Conservation (phyloP, 306 rosid species). For the Acacia confusa region DNA sequence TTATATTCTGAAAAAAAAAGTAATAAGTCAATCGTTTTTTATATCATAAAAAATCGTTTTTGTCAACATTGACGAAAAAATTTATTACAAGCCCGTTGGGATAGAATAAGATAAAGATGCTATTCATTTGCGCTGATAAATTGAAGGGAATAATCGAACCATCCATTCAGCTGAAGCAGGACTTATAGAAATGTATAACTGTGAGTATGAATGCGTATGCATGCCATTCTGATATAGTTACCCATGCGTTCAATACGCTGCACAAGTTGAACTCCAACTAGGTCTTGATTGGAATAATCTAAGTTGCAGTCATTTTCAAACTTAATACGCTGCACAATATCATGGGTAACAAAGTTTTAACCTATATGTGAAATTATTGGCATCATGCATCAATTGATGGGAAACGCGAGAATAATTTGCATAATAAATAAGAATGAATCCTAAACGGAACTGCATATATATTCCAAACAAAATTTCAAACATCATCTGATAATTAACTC, state of each 20-base stretch:
- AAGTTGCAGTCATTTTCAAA: too few species aligned
- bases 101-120: background rate
- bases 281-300: too few species aligned
- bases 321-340: too few species aligned
- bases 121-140: constrained; percentile 13
- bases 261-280: too few species aligned
- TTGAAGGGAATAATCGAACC: background rate
- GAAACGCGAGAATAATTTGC: background rate
- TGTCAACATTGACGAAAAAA: background rate
- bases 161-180: background rate
- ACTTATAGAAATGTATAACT: background rate
- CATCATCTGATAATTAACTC: background rate
- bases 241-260: constrained; percentile 99
- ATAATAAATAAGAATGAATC: background rate
- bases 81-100: background rate
- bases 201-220: constrained; percentile 71
- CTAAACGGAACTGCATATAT: background rate
- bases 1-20: constrained; percentile 20
- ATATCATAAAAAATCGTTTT: background rate
- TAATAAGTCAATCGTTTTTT: background rate
- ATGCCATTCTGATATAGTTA: constrained; percentile 92
- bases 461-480: background rate
- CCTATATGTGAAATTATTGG: too few species aligned
- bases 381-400: too few species aligned
- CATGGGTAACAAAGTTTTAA: too few species aligned